phyloP scores from a whole-genome alignment of 202 grass and related monocot species.

The Bolboschoenoplectus hybrid region DNA sequence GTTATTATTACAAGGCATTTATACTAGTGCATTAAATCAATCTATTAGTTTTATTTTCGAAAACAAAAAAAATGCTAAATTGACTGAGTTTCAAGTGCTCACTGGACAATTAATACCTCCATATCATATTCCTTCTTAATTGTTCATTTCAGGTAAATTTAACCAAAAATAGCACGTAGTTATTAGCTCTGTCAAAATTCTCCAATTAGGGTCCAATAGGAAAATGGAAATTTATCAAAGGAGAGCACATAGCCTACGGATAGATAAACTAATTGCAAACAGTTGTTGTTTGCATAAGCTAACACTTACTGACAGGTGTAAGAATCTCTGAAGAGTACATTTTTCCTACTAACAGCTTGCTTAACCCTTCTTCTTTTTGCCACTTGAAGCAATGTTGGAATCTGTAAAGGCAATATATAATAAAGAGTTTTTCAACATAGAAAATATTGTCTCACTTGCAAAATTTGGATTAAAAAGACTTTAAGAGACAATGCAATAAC shows the following conservation, averaged over 20 bases:
- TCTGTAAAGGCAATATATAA: constrained; percentile 51
- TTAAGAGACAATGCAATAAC: background rate
- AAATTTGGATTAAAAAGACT: background rate
- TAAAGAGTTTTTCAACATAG: background rate
- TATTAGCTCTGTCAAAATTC: background rate
- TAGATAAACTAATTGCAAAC: constrained; percentile 13
- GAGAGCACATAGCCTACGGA: background rate
- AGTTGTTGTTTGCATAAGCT: constrained; percentile 18
- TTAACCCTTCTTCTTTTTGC: constrained; percentile 85
- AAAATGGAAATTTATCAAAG: background rate
- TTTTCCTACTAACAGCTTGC: constrained; percentile 72
- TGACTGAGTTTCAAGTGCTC: background rate
- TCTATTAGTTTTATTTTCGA: background rate
- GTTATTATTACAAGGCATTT: background rate
- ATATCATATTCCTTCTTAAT: background rate
- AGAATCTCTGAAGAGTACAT: constrained; percentile 80
- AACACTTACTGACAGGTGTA: constrained; percentile 92
- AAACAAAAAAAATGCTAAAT: background rate
- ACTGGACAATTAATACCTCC: background rate
- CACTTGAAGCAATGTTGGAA: constrained; percentile 81
- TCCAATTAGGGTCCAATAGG: background rate
- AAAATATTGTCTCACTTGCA: constrained; percentile 7
- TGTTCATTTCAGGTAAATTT: background rate
- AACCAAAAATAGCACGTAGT: background rate
- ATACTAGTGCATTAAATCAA: background rate